These are phyloP conservation scores for Xylaria curta DNA, from an alignment of 495 filamentous ascomycete genomes.

Conservation along the genomic window DNA sequence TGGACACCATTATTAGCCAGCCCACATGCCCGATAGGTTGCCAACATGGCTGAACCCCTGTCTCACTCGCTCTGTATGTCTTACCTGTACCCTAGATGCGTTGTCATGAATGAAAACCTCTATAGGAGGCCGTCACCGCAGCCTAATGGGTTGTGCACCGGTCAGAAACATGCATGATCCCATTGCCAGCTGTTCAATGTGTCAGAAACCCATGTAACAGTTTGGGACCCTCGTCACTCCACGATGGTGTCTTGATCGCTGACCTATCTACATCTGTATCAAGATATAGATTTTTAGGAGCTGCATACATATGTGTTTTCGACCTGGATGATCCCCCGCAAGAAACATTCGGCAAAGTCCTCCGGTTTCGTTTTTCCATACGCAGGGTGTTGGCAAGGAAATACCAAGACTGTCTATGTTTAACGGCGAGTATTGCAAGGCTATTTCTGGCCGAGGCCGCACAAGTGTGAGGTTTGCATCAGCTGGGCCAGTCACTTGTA, in stretches of 20 bases:
- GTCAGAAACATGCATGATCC: conserved; percentile 20
- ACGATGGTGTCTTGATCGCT: conserved; percentile 2
- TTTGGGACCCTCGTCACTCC: conserved; percentile 15
- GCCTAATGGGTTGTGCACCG: conserved; percentile 5
- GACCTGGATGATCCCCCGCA: background rate
- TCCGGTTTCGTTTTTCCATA: conserved; percentile 7
- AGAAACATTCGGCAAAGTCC: conserved; percentile 10
- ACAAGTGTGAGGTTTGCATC: conserved; percentile 1
- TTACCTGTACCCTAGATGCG: conserved; percentile 23
- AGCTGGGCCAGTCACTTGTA: background rate
- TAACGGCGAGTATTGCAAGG: conserved; percentile 6
- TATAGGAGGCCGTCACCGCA: conserved; percentile 9
- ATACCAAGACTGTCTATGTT: background rate
- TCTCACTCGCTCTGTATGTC: conserved; percentile 17
- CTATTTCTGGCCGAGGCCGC: background rate
- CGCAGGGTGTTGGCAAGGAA: background rate
- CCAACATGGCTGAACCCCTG: conserved; percentile 23
- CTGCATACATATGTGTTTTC: background rate
- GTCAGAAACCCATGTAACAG: conserved; percentile 16
- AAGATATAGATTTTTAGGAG: background rate
- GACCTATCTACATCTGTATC: conserved; percentile 6
- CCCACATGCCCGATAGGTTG: conserved; percentile 17
- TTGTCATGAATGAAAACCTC: conserved; percentile 24
- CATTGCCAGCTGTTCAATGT: conserved; percentile 22
- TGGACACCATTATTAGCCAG: conserved; percentile 9